A percentile compares a stretch with the other conserved stretches of the same genome.
Conservation (phyloP, 2,329 filamentous ascomycete genomes). For the Penicillium sp. region DNA sequence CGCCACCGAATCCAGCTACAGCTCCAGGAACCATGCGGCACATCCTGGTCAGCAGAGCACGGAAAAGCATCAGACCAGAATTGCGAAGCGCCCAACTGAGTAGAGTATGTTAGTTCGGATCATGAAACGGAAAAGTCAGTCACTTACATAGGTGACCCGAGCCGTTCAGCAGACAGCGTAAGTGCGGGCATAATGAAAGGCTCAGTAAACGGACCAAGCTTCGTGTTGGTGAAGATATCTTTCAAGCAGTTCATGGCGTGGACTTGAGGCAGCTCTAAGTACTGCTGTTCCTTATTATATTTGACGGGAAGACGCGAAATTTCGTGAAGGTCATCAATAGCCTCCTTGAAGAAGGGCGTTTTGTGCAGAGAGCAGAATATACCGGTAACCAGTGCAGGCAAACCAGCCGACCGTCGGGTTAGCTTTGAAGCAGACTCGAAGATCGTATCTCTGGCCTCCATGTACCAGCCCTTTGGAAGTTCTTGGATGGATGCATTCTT, state of each 20-base stretch:
- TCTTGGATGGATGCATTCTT: constrained; percentile 49
- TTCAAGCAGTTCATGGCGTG: constrained; percentile 94
- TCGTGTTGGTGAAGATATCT: constrained; percentile 85
- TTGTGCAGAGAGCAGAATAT: constrained; percentile 70
- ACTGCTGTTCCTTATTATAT: constrained; percentile 40
- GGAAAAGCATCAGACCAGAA: constrained; percentile 85
- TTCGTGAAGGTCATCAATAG: constrained; percentile 50
- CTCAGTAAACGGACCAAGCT: constrained; percentile 75
- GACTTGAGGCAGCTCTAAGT: constrained; percentile 78
- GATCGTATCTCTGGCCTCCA: constrained; percentile 70
- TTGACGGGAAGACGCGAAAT: constrained; percentile 43
- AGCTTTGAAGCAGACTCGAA: constrained; percentile 75
- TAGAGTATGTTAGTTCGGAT: constrained; percentile 20
- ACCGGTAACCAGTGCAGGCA: constrained; percentile 84
- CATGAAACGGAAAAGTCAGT: constrained; percentile 5
- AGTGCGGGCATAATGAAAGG: constrained; percentile 75
- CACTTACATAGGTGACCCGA: constrained; percentile 76
- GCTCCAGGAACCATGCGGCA: constrained; percentile 46
- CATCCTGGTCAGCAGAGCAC: constrained; percentile 77
- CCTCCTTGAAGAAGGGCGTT: constrained; percentile 50
- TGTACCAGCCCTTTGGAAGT: constrained; percentile 73
- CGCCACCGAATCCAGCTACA: constrained; percentile 56
- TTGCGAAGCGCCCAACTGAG: constrained; percentile 89
- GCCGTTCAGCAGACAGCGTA: constrained; percentile 76
- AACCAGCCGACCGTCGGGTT: constrained; percentile 88